Percentiles rank a stretch among this genome's conserved stretches.
These are phyloP conservation scores for Penicillium steckii DNA, from an alignment of 495 filamentous ascomycete genomes.

Conservation along the genomic window DNA sequence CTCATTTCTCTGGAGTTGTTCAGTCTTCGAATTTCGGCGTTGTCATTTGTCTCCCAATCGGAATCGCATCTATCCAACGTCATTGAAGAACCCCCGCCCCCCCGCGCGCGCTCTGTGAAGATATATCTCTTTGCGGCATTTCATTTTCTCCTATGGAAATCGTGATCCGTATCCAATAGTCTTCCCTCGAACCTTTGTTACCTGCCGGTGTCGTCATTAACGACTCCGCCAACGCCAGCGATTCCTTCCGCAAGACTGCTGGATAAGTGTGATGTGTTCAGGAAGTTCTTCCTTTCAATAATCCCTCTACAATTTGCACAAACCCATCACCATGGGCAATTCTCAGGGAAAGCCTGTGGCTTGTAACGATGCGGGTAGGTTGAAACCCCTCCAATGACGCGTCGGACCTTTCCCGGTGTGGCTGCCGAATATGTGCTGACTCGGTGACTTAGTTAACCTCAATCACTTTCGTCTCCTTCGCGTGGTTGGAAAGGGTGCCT, in stretches of 20 bases:
- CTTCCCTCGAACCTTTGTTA: not conserved
- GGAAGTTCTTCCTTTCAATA: slow-evolving; percentile 20
- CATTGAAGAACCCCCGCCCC: slow-evolving; percentile 11
- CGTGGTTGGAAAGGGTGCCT: slow-evolving; percentile 96
- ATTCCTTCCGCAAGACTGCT: not conserved
- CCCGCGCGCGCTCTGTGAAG: slow-evolving; percentile 14
- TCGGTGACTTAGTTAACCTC: slow-evolving; percentile 71
- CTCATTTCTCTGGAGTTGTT: not conserved
- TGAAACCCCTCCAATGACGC: not conserved
- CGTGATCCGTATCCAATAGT: slow-evolving; percentile 13
- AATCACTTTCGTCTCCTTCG: slow-evolving; percentile 95
- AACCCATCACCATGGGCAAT: slow-evolving; percentile 73
- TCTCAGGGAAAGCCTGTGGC: slow-evolving; percentile 89
- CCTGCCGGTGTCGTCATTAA: not conserved
- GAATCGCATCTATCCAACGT: slow-evolving; percentile 9
- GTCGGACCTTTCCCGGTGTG: not conserved
- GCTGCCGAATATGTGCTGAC: slow-evolving; percentile 10
- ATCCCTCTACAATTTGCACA: slow-evolving; percentile 19
- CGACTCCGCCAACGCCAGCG: not conserved
- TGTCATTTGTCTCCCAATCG: not conserved
- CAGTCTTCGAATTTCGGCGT: not conserved
- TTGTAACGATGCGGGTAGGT: slow-evolving; percentile 89
- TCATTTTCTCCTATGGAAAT: slow-evolving; percentile 16
- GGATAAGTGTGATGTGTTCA: slow-evolving; percentile 36
- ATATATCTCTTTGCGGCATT: slow-evolving; percentile 16